These are phyloP conservation scores for Aspergillus thermomutatus DNA, from an alignment of 2,329 filamentous ascomycete genomes.

Conservation along the genomic window DNA sequence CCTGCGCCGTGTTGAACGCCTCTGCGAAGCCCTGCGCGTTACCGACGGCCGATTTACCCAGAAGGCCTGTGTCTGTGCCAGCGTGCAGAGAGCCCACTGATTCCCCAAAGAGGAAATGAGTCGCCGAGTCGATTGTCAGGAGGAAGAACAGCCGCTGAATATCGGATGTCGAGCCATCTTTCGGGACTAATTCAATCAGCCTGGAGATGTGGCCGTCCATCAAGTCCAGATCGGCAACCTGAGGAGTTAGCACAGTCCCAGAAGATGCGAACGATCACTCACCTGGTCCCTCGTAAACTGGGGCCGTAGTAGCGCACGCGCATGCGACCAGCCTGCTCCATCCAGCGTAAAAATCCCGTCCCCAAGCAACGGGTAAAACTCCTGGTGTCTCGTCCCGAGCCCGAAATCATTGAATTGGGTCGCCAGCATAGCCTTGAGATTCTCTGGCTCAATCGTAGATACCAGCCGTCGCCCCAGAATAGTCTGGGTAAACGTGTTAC, in stretches of 20 bases:
- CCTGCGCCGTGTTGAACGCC: slow-evolving; percentile 35
- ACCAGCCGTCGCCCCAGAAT: slow-evolving; percentile 20
- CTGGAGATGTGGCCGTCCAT: slow-evolving; percentile 75
- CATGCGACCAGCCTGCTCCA: slow-evolving; percentile 72
- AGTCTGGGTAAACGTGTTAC: slow-evolving; percentile 23
- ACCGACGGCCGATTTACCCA: slow-evolving; percentile 39
- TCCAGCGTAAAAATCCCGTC: slow-evolving; percentile 66
- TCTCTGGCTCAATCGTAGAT: slow-evolving; percentile 46
- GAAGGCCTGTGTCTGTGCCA: slow-evolving; percentile 46
- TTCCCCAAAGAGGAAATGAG: slow-evolving; percentile 79
- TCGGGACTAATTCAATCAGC: slow-evolving; percentile 61
- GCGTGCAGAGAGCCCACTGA: slow-evolving; percentile 59
- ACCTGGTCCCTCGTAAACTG: slow-evolving; percentile 85
- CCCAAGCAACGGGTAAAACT: slow-evolving; percentile 46
- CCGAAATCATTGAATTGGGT: slow-evolving; percentile 80
- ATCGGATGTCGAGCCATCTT: slow-evolving; percentile 54
- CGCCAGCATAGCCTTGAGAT: slow-evolving; percentile 81
- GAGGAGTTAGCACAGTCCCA: neutral
- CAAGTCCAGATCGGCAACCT: slow-evolving; percentile 63
- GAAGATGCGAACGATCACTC: slow-evolving; percentile 31
- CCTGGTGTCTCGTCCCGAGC: slow-evolving; percentile 72
- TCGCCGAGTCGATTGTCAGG: slow-evolving; percentile 78
- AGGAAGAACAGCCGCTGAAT: slow-evolving; percentile 76
- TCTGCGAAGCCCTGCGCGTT: slow-evolving; percentile 34
- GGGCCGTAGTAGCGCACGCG: slow-evolving; percentile 74